Conservation (phyloP, 2,329 filamentous ascomycete species). For the Graphiopsis chlorocephala region DNA sequence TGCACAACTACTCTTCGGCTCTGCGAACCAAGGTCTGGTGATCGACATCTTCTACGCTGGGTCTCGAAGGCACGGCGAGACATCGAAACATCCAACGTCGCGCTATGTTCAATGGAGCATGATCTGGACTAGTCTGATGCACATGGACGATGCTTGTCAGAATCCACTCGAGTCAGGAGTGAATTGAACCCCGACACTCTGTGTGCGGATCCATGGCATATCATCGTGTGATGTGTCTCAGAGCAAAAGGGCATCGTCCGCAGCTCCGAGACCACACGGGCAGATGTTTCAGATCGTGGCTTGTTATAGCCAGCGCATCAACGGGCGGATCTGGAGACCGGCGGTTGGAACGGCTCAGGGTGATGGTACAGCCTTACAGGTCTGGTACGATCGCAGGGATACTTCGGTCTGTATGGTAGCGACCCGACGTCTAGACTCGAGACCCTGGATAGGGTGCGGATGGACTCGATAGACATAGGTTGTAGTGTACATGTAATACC, state of each 20-base stretch:
- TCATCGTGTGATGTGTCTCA: neutral
- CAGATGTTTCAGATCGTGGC: neutral
- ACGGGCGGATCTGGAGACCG: neutral
- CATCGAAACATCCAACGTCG: neutral
- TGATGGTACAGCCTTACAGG: too few relatives aligned
- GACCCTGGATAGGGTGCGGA: neutral
- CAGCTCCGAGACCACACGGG: neutral
- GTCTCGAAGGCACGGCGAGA: neutral
- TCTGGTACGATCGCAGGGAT: neutral
- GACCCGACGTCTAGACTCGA: neutral
- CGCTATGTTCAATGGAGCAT: neutral
- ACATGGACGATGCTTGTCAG: neutral
- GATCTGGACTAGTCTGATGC: neutral
- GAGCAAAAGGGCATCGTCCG: too few relatives aligned
- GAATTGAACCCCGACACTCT: neutral
- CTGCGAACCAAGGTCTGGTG: neutral
- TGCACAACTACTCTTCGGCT: neutral
- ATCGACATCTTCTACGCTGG: neutral
- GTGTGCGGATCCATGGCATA: neutral
- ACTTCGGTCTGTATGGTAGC: neutral
- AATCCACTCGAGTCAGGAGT: neutral
- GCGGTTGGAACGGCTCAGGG: neutral
- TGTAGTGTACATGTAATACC: neutral
- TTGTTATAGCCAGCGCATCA: neutral
- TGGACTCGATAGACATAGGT: neutral